phyloP scores from a whole-genome alignment of 805 yeast genomes.

The Saccharomyces jurei region DNA sequence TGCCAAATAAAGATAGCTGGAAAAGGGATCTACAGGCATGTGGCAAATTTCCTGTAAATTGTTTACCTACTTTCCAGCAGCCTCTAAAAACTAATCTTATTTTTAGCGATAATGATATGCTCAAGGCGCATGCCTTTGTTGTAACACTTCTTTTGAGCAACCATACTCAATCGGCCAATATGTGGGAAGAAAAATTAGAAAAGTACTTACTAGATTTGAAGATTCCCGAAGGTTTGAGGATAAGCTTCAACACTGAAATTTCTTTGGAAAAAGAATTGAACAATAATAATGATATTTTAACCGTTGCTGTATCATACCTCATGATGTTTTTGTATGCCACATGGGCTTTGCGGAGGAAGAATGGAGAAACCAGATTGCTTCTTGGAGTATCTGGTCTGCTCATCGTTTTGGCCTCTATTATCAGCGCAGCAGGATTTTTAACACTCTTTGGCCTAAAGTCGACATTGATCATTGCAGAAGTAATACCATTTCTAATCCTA shows the following conservation, averaged over 20 bases:
- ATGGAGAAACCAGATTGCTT: conserved; percentile 48
- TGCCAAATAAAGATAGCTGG: conserved; percentile 47
- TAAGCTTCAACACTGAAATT: conserved; percentile 74
- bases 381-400: conserved; percentile 79
- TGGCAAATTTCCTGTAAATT: conserved; percentile 74
- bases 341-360: conserved; percentile 45
- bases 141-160: conserved; percentile 65
- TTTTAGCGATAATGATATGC: conserved; percentile 54
- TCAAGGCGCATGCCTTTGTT: conserved; percentile 64
- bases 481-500: conserved; percentile 82
- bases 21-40: conserved; percentile 46
- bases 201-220: conserved; percentile 43
- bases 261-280: conserved; percentile 80
- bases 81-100: conserved; percentile 68
- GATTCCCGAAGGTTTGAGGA: conserved; percentile 47
- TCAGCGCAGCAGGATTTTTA: conserved; percentile 76
- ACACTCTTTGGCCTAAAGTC: conserved; percentile 72
- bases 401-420: conserved; percentile 73
- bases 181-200: conserved; percentile 72
- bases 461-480: conserved; percentile 91
- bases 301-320: conserved; percentile 66
- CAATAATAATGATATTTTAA: conserved; percentile 66
- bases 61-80: conserved; percentile 85
- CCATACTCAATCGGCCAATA: conserved; percentile 35
- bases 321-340: conserved; percentile 87